A percentile compares a stretch with the other conserved stretches of the same genome.
Conservation (phyloP, 345 rosid genomes). For the Eucalyptus cladocalyx region DNA sequence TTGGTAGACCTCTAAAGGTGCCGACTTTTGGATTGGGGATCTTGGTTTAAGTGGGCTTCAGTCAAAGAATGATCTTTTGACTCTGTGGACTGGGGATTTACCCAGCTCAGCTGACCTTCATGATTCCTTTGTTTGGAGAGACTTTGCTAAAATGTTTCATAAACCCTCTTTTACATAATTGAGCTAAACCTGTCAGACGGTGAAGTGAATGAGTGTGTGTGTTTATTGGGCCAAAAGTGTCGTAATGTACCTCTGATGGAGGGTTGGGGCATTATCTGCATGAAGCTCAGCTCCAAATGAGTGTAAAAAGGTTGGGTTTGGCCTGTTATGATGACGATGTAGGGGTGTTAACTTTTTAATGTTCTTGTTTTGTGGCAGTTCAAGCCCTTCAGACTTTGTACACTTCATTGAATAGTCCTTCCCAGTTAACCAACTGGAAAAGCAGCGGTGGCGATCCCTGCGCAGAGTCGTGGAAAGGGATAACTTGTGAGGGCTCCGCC, state of each 20-base stretch:
- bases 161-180: neutral
- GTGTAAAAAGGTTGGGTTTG: neutral
- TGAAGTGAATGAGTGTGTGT: neutral
- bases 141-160: neutral
- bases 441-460: slow-evolving; percentile 87
- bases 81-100: neutral
- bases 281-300: neutral
- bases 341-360: neutral
- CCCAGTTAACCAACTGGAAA: slow-evolving; percentile 89
- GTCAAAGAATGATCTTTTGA: neutral
- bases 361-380: slow-evolving; percentile 25
- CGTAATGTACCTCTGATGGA: neutral
- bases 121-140: neutral
- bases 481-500: slow-evolving; percentile 77
- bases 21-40: neutral
- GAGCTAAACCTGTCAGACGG: neutral
- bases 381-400: slow-evolving; percentile 82
- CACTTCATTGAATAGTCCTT: slow-evolving; percentile 68
- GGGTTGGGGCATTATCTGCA: neutral
- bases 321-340: neutral
- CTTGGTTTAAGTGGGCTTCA: neutral
- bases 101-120: neutral
- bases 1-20: neutral
- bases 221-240: neutral
- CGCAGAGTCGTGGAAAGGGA: slow-evolving; percentile 90